Conservation (phyloP, 257 asterid species). For the Plantago major region DNA sequence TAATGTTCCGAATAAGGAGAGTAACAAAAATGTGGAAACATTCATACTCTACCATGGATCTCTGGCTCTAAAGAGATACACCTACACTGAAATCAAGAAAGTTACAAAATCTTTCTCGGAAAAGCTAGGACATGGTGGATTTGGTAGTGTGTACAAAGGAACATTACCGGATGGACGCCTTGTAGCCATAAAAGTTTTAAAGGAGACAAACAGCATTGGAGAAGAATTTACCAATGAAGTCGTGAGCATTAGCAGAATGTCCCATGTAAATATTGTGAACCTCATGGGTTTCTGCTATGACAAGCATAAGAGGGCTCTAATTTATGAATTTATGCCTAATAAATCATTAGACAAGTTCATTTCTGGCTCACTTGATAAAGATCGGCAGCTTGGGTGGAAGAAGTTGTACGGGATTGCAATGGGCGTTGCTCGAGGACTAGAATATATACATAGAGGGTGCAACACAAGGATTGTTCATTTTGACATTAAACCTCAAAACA, state of each 20-base stretch:
- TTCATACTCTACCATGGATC: conserved; percentile 39
- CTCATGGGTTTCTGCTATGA: conserved; percentile 33
- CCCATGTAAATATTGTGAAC: conserved; percentile 42
- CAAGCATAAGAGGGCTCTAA: conserved; percentile 32
- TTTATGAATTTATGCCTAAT: conserved; percentile 49
- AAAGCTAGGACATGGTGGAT: conserved; percentile 53
- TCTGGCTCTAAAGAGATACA: conserved; percentile 42
- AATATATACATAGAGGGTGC: conserved; percentile 54
- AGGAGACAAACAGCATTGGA: conserved; percentile 42
- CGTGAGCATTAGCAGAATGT: conserved; percentile 36
- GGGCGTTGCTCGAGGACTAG: conserved; percentile 55
- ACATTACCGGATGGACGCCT: conserved; percentile 37
- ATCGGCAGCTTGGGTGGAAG: conserved; percentile 25
- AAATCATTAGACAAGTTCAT: conserved; percentile 43
- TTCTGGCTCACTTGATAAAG: conserved; percentile 38
- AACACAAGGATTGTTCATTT: conserved; percentile 56
- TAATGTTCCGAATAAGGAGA: conserved; percentile 7
- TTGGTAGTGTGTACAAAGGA: conserved; percentile 56
- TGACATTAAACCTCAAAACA: no score
- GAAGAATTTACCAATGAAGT: conserved; percentile 60
- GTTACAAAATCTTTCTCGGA: conserved; percentile 41
- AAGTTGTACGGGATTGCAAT: conserved; percentile 48
- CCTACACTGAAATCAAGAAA: conserved; percentile 35
- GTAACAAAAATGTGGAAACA: conserved; percentile 27
- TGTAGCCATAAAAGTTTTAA: conserved; percentile 57